Base-by-base conservation (phyloP, 2,329 filamentous ascomycete species). In the Alternaria atra region DNA sequence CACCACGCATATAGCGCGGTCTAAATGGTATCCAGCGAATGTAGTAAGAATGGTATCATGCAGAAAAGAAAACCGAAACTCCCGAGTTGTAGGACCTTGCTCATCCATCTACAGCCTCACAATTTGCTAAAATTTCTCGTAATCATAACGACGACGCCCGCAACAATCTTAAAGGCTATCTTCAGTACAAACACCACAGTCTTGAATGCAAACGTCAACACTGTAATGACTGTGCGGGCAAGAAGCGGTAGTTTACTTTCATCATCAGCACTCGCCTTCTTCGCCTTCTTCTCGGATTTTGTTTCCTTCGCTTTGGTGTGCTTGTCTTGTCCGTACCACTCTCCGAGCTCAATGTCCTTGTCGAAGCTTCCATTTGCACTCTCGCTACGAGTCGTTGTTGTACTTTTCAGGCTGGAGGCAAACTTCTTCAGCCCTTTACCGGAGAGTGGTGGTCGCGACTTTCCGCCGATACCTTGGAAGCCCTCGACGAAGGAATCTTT, bases 131-230 rank as follows among this genome's bases (percentile, higher is more conserved):
- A 73, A 60, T 79, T 75, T 57, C 72, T 56, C n/a, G 72, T 74
- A 35, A 77, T 69, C 72, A 78, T 76, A 20, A 79, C 76, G 2
- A 81, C 70, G 6, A 81, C 68, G 4, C 75, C 77, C 35, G 77
- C 70, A 20, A 81, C 71, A 37, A 81, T 71, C 73, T 80, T 82
- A 23, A 83, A 74, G 2, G 72, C 75, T 15, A 82, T 70, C 51
- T 75, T 75, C 6, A 83, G 55, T 43, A 82, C 73, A 62, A 77
- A 82, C 3, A 82, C 77, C 2, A 80, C 73, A 1, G 76, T 73
- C 67, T 81, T 82, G 55, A 83, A 78, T 5, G 73, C 75, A 64
- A 83, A 77, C 0, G 76, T 79, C 34, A 82, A 58, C 25, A 83
- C 61, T 1, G 69, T 70, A 5, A 84, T 73, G 5, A 81, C 70